A percentile compares a stretch with the other conserved stretches of the same genome.
phyloP scores from a whole-genome alignment of 2,329 filamentous ascomycete species.

The Fusarium acutatum region DNA sequence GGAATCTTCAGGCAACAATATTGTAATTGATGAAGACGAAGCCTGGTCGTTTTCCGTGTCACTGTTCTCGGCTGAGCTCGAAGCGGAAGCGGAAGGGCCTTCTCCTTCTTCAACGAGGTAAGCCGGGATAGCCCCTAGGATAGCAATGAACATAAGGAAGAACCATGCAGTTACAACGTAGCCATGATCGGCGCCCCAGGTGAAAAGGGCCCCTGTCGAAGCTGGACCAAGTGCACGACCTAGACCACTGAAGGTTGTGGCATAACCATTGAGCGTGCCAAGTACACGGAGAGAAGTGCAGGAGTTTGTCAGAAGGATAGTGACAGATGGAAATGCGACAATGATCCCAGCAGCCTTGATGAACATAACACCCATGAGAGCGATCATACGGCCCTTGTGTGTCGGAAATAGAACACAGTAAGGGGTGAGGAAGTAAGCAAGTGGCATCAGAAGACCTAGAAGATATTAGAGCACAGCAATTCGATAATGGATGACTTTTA shows the following conservation, averaged over 20 bases:
- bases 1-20: slow-evolving; percentile 35
- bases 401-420: slow-evolving; percentile 74
- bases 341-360: slow-evolving; percentile 80
- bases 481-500: too few relatives aligned
- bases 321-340: slow-evolving; percentile 88
- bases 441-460: slow-evolving; percentile 71
- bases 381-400: slow-evolving; percentile 60
- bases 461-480: not conserved
- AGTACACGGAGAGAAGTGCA: slow-evolving; percentile 77
- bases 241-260: slow-evolving; percentile 82
- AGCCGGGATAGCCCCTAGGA: slow-evolving; percentile 74
- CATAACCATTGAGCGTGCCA: slow-evolving; percentile 90
- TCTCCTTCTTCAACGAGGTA: slow-evolving; percentile 79
- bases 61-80: slow-evolving; percentile 44
- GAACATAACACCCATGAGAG: slow-evolving; percentile 74
- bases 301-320: slow-evolving; percentile 90
- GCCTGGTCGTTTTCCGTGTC: slow-evolving; percentile 40
- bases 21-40: slow-evolving; percentile 21
- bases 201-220: slow-evolving; percentile 75
- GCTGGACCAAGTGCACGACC: slow-evolving; percentile 84
- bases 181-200: slow-evolving; percentile 76
- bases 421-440: slow-evolving; percentile 83
- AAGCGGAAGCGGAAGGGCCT: slow-evolving; percentile 61
- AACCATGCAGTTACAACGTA: slow-evolving; percentile 86
- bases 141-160: slow-evolving; percentile 71